These are phyloP conservation scores for Neobulgaria alba DNA, from an alignment of 2,329 filamentous ascomycete species.

Conservation along the genomic window DNA sequence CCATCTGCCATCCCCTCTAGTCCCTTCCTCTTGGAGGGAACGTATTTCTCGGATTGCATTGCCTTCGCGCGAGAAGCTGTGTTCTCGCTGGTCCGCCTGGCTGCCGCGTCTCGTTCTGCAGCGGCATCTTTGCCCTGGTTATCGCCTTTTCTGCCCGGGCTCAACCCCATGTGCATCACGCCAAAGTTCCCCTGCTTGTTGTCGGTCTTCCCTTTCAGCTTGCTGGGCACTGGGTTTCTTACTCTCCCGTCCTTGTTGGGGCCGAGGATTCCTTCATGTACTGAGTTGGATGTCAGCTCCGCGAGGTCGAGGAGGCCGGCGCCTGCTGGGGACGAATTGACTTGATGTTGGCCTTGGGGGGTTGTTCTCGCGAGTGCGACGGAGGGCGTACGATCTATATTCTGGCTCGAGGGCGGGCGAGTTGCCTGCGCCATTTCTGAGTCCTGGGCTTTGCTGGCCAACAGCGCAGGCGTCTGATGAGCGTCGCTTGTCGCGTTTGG, in stretches of 20 bases:
- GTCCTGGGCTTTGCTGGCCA: constrained; percentile 2
- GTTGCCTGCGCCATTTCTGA: constrained; percentile 20
- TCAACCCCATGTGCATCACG: constrained; percentile 52
- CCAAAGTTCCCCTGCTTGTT: constrained; percentile 51
- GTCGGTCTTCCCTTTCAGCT: constrained; percentile 50
- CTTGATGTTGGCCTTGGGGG: constrained; percentile 14
- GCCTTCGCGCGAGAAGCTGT: constrained; percentile 49
- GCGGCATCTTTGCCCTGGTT: constrained; percentile 31
- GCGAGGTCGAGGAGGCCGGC: constrained; percentile 48
- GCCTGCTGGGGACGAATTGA: constrained; percentile 21
- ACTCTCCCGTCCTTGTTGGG: constrained; percentile 41
- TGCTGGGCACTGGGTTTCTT: constrained; percentile 51
- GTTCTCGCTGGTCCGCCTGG: constrained; percentile 53
- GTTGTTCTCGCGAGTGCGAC: constrained; percentile 13
- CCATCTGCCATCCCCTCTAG: constrained; percentile 19
- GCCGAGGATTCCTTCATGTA: constrained; percentile 24
- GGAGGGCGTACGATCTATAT: constrained; percentile 12
- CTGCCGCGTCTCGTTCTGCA: constrained; percentile 47
- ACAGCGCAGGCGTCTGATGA: background rate
- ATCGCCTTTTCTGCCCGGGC: constrained; percentile 32
- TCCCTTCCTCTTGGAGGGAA: constrained; percentile 33
- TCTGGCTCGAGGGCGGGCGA: constrained; percentile 21
- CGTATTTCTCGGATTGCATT: constrained; percentile 46
- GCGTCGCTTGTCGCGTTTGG: constrained; percentile 5
- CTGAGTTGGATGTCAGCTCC: constrained; percentile 33